Evolutionary conservation across 495 filamentous ascomycete genomes (phyloP).

Genomic region (Penicillium desertorum): DNA sequence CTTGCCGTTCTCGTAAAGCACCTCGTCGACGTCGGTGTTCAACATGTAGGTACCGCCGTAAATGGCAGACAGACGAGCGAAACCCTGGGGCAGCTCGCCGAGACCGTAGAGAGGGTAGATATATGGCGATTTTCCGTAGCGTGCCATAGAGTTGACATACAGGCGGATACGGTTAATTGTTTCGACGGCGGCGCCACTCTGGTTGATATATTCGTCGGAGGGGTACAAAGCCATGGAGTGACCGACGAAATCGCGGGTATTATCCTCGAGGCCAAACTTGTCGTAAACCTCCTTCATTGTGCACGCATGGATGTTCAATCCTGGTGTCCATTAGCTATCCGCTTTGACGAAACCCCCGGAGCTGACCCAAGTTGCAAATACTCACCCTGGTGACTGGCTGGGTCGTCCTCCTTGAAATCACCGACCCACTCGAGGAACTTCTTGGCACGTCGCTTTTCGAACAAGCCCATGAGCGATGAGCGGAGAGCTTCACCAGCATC

Average conservation of each 20-base stretch:
- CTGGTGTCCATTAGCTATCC: slow-evolving; percentile 48
- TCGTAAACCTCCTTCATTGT: slow-evolving; percentile 98
- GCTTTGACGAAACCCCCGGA: background rate
- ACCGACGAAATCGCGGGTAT: slow-evolving; percentile 92
- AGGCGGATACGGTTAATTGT: slow-evolving; percentile 89
- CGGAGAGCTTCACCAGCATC: slow-evolving; percentile 87
- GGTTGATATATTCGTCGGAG: slow-evolving; percentile 80
- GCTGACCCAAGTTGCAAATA: slow-evolving; percentile 8
- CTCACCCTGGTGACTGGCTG: slow-evolving; percentile 82
- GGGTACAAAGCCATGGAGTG: slow-evolving; percentile 97
- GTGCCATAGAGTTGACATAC: slow-evolving; percentile 96
- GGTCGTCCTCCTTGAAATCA: slow-evolving; percentile 79
- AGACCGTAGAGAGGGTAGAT: slow-evolving; percentile 98
- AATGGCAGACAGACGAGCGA: slow-evolving; percentile 94
- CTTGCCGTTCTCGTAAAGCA: slow-evolving; percentile 77
- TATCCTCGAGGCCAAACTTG: slow-evolving; percentile 90
- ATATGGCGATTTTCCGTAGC: slow-evolving; percentile 98
- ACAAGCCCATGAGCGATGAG: slow-evolving; percentile 93
- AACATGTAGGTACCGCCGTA: slow-evolving; percentile 99
- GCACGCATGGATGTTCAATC: slow-evolving; percentile 71
- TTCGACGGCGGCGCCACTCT: slow-evolving; percentile 72
- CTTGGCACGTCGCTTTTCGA: slow-evolving; percentile 96
- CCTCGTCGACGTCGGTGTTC: slow-evolving; percentile 88
- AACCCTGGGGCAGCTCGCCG: slow-evolving; percentile 96
- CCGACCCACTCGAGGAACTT: slow-evolving; percentile 97